These are phyloP conservation scores for Paramecium sonneborni DNA, from an alignment of 73 alveolate species.

Conservation along the genomic window DNA sequence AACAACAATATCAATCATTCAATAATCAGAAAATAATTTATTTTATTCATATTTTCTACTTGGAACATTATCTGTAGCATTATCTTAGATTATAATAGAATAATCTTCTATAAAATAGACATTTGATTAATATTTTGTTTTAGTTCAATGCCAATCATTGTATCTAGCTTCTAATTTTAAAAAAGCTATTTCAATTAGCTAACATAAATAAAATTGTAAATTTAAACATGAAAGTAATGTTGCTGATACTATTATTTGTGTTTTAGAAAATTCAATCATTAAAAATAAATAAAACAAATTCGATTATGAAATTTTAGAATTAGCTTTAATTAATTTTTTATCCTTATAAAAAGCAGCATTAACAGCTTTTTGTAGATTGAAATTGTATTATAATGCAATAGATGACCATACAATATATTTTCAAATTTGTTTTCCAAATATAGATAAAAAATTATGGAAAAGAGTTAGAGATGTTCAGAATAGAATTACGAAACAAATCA, in stretches of 20 bases:
- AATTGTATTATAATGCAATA: background rate
- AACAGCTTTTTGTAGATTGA: conserved; percentile 8
- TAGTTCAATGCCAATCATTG: background rate
- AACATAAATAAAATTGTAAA: background rate
- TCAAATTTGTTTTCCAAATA: background rate
- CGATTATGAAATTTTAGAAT: background rate
- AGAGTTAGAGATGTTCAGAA: background rate
- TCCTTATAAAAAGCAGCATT: conserved; percentile 4
- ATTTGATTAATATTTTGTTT: background rate
- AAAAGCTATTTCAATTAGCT: background rate
- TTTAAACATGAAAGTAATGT: background rate
- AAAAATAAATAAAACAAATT: background rate
- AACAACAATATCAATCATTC: background rate
- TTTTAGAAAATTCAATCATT: background rate
- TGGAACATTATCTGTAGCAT: background rate
- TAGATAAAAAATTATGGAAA: conserved; percentile 9
- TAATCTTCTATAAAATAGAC: background rate
- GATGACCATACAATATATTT: background rate
- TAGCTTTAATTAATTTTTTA: background rate
- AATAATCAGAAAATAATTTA: background rate
- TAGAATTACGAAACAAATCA: background rate
- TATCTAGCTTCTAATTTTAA: background rate
- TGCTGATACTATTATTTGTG: background rate
- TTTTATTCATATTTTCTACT: background rate
- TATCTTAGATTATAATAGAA: background rate